Conservation (phyloP, 1,284 basidiomycete genomes). For the Austroboletus niveus region DNA sequence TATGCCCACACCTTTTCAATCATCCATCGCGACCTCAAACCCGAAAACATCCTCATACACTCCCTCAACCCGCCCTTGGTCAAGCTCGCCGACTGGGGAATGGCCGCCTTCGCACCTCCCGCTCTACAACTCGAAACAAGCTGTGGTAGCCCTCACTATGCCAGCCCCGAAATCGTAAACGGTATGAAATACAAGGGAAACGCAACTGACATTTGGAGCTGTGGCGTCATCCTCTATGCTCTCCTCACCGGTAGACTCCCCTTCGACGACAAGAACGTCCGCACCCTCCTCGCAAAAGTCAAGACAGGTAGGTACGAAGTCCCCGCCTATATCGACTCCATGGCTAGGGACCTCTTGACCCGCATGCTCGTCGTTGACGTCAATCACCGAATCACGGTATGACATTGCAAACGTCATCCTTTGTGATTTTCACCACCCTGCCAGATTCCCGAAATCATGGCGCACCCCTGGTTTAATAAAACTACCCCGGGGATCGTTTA, state of each 20-base stretch:
- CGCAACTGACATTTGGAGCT: slow-evolving; percentile 94
- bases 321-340: slow-evolving; percentile 69
- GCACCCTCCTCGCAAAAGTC: slow-evolving; percentile 86
- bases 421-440: slow-evolving; percentile 9
- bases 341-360: slow-evolving; percentile 73
- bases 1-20: slow-evolving; percentile 99
- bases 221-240: slow-evolving; percentile 87
- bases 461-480: slow-evolving; percentile 79
- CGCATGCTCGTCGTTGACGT: slow-evolving; percentile 94
- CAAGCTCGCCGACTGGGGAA: slow-evolving; percentile 99
- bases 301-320: slow-evolving; percentile 85
- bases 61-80: slow-evolving; percentile 80
- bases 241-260: slow-evolving; percentile 86
- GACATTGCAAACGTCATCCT: slow-evolving; percentile 27
- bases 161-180: slow-evolving; percentile 96
- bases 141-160: slow-evolving; percentile 98
- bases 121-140: slow-evolving; percentile 89
- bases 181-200: slow-evolving; percentile 93
- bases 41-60: slow-evolving; percentile 94
- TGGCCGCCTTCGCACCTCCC: slow-evolving; percentile 90
- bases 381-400: slow-evolving; percentile 78
- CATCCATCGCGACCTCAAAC: slow-evolving; percentile 98
- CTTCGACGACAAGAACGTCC: slow-evolving; percentile 86
- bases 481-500: slow-evolving; percentile 50
- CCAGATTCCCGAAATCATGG: slow-evolving; percentile 85